phyloP scores from a whole-genome alignment of 192 early-diverging fungal species.

The Backusella australiensis region DNA sequence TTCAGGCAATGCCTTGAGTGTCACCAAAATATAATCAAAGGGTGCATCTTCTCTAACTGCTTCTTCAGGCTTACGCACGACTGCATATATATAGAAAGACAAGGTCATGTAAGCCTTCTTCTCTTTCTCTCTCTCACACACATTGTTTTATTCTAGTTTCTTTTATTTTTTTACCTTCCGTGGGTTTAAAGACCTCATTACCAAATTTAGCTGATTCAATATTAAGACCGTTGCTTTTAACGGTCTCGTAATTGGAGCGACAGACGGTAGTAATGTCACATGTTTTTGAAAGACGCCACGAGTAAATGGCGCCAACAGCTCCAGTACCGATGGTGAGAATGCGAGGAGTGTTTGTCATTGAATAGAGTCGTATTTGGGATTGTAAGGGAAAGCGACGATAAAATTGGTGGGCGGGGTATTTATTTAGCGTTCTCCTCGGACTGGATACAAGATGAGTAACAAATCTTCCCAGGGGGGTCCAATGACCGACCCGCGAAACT shows the following conservation, averaged over 20 bases:
- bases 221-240: constrained; percentile 49
- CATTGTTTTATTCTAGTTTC: background rate
- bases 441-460: constrained; percentile 1
- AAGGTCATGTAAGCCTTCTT: background rate
- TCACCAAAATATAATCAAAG: constrained; percentile 62
- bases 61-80: constrained; percentile 42
- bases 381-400: background rate
- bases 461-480: constrained; percentile 4
- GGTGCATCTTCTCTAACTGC: constrained; percentile 36
- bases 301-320: constrained; percentile 64
- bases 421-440: background rate
- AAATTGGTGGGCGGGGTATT: background rate
- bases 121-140: background rate
- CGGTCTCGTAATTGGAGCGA: constrained; percentile 63
- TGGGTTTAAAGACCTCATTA: constrained; percentile 51
- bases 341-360: background rate
- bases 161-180: constrained; percentile 34
- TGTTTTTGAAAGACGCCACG: constrained; percentile 58
- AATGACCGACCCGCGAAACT: background rate
- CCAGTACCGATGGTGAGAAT: constrained; percentile 58
- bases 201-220: constrained; percentile 59
- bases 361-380: background rate
- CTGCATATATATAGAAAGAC: constrained; percentile 6
- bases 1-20: constrained; percentile 68
- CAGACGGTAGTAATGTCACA: constrained; percentile 61